Base-by-base conservation (phyloP, 441 rosid species). In the Brassica balearica region DNA sequence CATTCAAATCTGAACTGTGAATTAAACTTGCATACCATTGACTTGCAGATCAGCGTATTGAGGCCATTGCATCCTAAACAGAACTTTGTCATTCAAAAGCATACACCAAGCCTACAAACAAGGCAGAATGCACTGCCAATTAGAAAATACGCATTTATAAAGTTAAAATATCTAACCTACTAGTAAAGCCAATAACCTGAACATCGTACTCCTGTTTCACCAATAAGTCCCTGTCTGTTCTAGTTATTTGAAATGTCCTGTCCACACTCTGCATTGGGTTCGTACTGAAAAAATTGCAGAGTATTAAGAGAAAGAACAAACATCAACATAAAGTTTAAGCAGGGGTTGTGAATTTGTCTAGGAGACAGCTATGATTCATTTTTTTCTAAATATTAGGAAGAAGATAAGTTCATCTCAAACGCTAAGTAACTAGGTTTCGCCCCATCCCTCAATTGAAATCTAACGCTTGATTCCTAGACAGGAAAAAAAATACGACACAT, bases 51-150 rank as follows among this genome's bases (percentile, higher is more conserved):
- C 98, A 55, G 93, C 89, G 85, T 85, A 85, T n/a, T 90, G 99
- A 14, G 98, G 99, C 99, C 99, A 95, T 77, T 93, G 99, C 94
- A 95, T 91, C 88, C 99, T 89, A 73, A 85, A 93, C 20, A 88
- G 85, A 79, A 93, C 99, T 85, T 93, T 93, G 85, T 93, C 99
- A 82, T 91, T 95, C 81, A 95, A 81, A 83, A 95, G 98, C 98
- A 95, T 93, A 80, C 99, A 95, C 97, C 99, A 95, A 12, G 92
- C 98, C 99, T 95, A 36, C 61, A 66, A 29, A 76, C 23, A 60
- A 77, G 73, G 68, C 43, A 72, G 25, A 53, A 65, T 8, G 23
- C 75, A 55, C 62, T 73, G 11, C 67, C 73, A 25, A 71, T 84
- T 68, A 79, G 58, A 15, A 55, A 61, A 61, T 32, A 72, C 55